Evolutionary conservation across 768 basidiomycete species (phyloP).

Genomic region (Mycena belliarum): DNA sequence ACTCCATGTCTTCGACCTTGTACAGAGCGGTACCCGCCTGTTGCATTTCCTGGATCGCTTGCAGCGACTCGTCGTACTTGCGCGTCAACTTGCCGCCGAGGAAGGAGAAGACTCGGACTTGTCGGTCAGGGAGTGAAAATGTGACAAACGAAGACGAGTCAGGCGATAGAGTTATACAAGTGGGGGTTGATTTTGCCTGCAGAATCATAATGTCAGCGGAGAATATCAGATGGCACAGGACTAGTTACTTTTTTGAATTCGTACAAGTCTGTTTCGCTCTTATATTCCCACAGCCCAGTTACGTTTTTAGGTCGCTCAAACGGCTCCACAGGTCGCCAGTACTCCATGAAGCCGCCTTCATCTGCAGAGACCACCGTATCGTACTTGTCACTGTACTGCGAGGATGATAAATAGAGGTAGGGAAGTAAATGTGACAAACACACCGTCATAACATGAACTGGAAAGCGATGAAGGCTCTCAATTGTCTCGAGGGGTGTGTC

Average conservation of each 20-base stretch:
- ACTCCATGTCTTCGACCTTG: conserved; percentile 98
- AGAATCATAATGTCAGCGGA: conserved; percentile 1
- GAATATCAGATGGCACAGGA: background rate
- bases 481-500: conserved; percentile 76
- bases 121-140: conserved; percentile 90
- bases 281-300: conserved; percentile 84
- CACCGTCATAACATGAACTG: conserved; percentile 90
- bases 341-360: conserved; percentile 92
- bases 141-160: conserved; percentile 88
- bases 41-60: conserved; percentile 97
- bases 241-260: conserved; percentile 91
- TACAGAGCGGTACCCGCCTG: conserved; percentile 93
- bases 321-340: conserved; percentile 91
- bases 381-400: conserved; percentile 86
- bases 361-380: conserved; percentile 94
- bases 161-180: conserved; percentile 90
- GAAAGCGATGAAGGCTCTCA: conserved; percentile 77
- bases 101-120: conserved; percentile 93
- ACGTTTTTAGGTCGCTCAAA: conserved; percentile 82
- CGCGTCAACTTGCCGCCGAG: conserved; percentile 85
- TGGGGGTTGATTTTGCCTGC: conserved; percentile 89
- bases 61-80: conserved; percentile 92
- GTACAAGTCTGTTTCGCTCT: conserved; percentile 90
- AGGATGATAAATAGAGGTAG: background rate
- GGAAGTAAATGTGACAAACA: background rate